phyloP scores from a whole-genome alignment of 129 eudicot genomes.

The Kitagawia praeruptora region DNA sequence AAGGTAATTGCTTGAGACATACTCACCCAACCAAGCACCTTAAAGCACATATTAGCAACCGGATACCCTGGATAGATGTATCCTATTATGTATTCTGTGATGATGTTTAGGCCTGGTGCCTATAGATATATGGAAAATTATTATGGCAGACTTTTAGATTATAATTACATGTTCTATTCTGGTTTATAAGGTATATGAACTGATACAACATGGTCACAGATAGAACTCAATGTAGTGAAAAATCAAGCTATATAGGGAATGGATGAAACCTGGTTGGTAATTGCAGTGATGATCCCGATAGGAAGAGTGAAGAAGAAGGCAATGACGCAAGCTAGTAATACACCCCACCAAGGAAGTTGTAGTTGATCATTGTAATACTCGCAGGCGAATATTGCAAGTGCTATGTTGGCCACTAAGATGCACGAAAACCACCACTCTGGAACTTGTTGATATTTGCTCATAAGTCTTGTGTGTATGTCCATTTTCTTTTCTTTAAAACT shows the following conservation, averaged over 20 bases:
- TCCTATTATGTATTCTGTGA: slow-evolving; percentile 91
- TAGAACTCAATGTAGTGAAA: not conserved
- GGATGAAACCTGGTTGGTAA: slow-evolving; percentile 77
- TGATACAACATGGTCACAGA: not conserved
- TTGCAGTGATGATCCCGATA: slow-evolving; percentile 92
- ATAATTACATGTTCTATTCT: not conserved
- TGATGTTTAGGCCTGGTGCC: slow-evolving; percentile 88
- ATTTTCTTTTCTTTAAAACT: slow-evolving; percentile 62
- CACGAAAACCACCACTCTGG: slow-evolving; percentile 99
- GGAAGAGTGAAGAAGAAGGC: slow-evolving; percentile 94
- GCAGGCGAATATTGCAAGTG: slow-evolving; percentile 64
- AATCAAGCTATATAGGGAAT: not conserved
- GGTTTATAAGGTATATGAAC: not conserved
- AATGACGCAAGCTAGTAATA: slow-evolving; percentile 70
- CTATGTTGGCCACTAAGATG: slow-evolving; percentile 56
- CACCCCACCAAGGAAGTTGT: slow-evolving; percentile 99
- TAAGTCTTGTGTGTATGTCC: slow-evolving; percentile 86
- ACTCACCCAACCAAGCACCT: slow-evolving; percentile 90
- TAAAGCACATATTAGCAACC: slow-evolving; percentile 97
- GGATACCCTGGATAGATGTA: slow-evolving; percentile 97
- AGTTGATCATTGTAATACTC: slow-evolving; percentile 95
- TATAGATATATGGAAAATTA: slow-evolving; percentile 16
- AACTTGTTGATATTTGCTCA: slow-evolving; percentile 83
- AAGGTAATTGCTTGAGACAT: slow-evolving; percentile 83
- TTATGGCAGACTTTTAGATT: not conserved